Base-by-base conservation (phyloP, 768 basidiomycete genomes). In the Gloeostereum incarnatum region DNA sequence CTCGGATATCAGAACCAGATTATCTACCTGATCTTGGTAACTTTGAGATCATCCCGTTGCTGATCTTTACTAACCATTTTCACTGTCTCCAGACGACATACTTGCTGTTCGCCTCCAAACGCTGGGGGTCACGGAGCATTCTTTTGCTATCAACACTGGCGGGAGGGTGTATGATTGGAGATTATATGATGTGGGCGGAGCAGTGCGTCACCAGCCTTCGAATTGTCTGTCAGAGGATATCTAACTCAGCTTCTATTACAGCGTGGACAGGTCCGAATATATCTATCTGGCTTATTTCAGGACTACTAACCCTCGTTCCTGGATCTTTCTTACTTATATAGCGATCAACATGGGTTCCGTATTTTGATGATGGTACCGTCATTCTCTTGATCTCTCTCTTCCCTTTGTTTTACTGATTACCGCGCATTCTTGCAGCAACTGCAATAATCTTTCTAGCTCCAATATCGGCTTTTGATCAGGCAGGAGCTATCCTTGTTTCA, bases 401-500 rank as follows among this genome's bases (percentile, higher is more conserved):
- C 13, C 22, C 10, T 35, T 24, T 36, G 16, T 26, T n/a, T 11
- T 14, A 23, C 19, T 38, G 22, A 38, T 39, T 32, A n/a, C n/a
- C n/a, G n/a, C n/a, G n/a, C n/a, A n/a, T 40, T 38, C 36, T 30
- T 41, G 34, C 51, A 87, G 84, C 83, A 3, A 79, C 81, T 31
- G 85, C 87, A 22, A 79, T 90, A 52, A 89, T 90, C 56, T 90
- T 90, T 57, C 62, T 90, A 35, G 87, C 84, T 36, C 87, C 87
- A 27, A 80, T 90, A 45, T 84, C 82, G 49, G 87, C 87, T 27
- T 90, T 85, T 53, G 85, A 90, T 65, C 85, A 89, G 73, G 82
- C 78, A 51, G 45, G 62, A 27, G n/a, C n/a, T n/a, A n/a, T n/a
- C n/a, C n/a, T n/a, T n/a, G n/a, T n/a, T n/a, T n/a, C n/a, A n/a